Percentiles rank a stretch among this genome's conserved stretches.
Evolutionary conservation across 2,329 filamentous ascomycete genomes (phyloP).

Genomic region (Colletotrichum somersetense): DNA sequence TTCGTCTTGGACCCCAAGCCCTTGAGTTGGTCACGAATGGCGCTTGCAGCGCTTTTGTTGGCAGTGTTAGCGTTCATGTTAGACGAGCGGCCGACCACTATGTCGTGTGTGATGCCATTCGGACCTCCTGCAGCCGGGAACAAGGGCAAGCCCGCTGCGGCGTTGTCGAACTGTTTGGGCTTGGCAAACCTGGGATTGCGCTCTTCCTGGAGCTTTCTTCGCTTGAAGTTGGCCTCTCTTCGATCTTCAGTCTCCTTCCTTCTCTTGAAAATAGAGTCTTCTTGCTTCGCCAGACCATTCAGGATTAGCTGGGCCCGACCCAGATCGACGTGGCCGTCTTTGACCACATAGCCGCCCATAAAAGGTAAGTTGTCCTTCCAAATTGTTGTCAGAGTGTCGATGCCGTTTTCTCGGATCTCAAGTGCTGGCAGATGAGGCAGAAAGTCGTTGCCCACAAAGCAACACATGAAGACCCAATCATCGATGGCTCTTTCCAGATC

Average conservation of each 20-base stretch:
- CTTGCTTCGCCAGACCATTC: slow-evolving; percentile 88
- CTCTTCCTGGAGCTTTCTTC: slow-evolving; percentile 79
- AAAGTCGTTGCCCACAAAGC: slow-evolving; percentile 99
- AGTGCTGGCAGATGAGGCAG: slow-evolving; percentile 96
- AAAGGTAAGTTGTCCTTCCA: slow-evolving; percentile 92
- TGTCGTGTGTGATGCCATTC: slow-evolving; percentile 79
- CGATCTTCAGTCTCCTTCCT: slow-evolving; percentile 89
- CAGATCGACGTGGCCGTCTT: slow-evolving; percentile 92
- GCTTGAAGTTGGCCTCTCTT: slow-evolving; percentile 82
- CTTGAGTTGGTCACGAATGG: slow-evolving; percentile 84
- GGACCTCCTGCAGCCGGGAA: slow-evolving; percentile 59
- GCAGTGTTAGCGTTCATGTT: slow-evolving; percentile 74
- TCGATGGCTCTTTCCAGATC: slow-evolving; percentile 95
- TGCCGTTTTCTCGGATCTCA: slow-evolving; percentile 96
- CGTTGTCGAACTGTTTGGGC: slow-evolving; percentile 44
- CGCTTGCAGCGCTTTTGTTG: slow-evolving; percentile 95
- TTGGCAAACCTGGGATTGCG: slow-evolving; percentile 46
- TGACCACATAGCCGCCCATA: slow-evolving; percentile 97
- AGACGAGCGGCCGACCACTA: slow-evolving; percentile 70
- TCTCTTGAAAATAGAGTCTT: slow-evolving; percentile 91
- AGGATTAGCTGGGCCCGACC: slow-evolving; percentile 89
- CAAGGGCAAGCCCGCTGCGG: slow-evolving; percentile 39
- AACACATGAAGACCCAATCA: slow-evolving; percentile 99
- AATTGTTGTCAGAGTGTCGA: slow-evolving; percentile 95
- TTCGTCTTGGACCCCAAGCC: slow-evolving; percentile 50